phyloP scores from a whole-genome alignment of 306 rosid genomes.

The Vigna hirtella region DNA sequence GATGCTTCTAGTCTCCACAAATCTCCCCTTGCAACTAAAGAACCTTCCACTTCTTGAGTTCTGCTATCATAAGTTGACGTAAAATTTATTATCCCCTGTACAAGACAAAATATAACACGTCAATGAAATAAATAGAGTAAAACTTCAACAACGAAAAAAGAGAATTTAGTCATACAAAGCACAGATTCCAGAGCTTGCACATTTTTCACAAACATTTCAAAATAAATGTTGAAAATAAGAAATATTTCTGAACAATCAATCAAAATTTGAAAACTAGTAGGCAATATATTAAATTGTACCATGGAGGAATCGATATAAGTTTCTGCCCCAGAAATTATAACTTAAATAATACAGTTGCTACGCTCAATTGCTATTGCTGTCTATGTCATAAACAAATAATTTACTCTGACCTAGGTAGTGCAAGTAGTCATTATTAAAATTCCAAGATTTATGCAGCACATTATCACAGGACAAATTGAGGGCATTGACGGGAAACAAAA shows the following conservation, averaged over 20 bases:
- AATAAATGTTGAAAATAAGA: background rate
- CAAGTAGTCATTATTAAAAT: background rate
- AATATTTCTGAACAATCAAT: conserved; percentile 1
- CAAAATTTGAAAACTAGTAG: conserved; percentile 5
- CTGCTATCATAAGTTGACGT: conserved; percentile 91
- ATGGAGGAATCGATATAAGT: conserved; percentile 9
- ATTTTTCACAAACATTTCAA: conserved; percentile 13
- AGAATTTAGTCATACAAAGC: conserved; percentile 1
- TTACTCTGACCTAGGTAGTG: background rate
- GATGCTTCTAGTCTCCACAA: conserved; percentile 98
- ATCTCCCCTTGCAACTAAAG: conserved; percentile 93
- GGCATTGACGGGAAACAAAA: background rate
- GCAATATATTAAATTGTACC: background rate
- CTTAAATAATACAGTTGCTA: background rate
- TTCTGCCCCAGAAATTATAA: conserved; percentile 26
- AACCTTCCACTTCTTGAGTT: conserved; percentile 81
- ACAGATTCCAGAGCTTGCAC: conserved; percentile 30
- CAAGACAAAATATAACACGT: conserved; percentile 40
- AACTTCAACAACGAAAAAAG: background rate
- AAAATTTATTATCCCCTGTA: conserved; percentile 76
- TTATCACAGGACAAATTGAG: background rate
- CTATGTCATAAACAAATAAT: conserved; percentile 10
- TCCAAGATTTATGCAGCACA: background rate
- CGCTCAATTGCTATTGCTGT: conserved; percentile 5
- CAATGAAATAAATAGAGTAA: conserved; percentile 21